phyloP scores from a whole-genome alignment of 768 basidiomycete species.

The Suillus sp. region DNA sequence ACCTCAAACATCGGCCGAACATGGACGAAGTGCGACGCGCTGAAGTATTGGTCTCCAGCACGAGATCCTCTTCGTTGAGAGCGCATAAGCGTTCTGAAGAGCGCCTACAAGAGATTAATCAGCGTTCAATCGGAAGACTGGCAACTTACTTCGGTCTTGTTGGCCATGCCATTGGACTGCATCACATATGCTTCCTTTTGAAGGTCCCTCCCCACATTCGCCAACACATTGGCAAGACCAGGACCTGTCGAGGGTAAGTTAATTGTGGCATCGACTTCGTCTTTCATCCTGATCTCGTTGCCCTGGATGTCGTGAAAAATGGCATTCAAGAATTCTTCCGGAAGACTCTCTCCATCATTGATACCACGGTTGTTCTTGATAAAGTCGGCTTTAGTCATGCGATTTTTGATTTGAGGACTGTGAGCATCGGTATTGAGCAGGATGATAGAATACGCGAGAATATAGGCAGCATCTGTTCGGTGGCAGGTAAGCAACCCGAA shows the following conservation, averaged over 20 bases:
- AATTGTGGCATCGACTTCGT: slow-evolving; percentile 74
- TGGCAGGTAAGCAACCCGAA: slow-evolving; percentile 14
- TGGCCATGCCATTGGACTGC: slow-evolving; percentile 95
- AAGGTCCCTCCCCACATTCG: slow-evolving; percentile 89
- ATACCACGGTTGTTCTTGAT: slow-evolving; percentile 95
- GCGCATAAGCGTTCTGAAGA: slow-evolving; percentile 91
- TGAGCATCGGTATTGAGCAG: slow-evolving; percentile 98
- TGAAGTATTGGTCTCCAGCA: slow-evolving; percentile 87
- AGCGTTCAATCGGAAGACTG: slow-evolving; percentile 11
- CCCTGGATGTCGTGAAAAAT: slow-evolving; percentile 90
- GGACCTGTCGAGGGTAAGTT: slow-evolving; percentile 51
- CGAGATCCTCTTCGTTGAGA: slow-evolving; percentile 86
- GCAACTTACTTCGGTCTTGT: slow-evolving; percentile 85
- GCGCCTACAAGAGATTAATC: slow-evolving; percentile 52
- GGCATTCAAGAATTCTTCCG: slow-evolving; percentile 74
- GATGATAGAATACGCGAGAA: slow-evolving; percentile 93
- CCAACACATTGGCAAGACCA: slow-evolving; percentile 80
- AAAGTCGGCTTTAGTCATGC: slow-evolving; percentile 93
- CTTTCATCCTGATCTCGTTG: slow-evolving; percentile 99
- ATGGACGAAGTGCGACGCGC: slow-evolving; percentile 94
- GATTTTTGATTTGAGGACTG: slow-evolving; percentile 90
- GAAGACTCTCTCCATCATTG: slow-evolving; percentile 87
- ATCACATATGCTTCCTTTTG: slow-evolving; percentile 95
- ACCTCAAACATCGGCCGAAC: slow-evolving; percentile 99
- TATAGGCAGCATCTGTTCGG: slow-evolving; percentile 81